These are phyloP conservation scores for Globisporangium iwayamae DNA, from an alignment of 352 stramenopile genomes.

Conservation along the genomic window DNA sequence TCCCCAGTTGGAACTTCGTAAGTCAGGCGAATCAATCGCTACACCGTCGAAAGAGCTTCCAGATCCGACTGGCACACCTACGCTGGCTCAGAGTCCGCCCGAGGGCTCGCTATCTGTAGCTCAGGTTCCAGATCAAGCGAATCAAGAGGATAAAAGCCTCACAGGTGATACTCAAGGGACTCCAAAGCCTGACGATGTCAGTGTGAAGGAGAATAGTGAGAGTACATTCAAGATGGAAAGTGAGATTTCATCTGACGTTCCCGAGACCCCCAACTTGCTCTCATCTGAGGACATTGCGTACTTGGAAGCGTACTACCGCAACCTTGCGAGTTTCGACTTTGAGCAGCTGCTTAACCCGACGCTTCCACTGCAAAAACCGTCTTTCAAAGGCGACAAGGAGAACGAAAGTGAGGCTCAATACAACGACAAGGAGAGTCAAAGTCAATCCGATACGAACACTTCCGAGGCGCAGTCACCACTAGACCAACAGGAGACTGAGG, in stretches of 20 bases:
- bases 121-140: neutral
- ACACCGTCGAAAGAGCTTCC: neutral
- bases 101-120: neutral
- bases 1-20: neutral
- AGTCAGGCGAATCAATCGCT: neutral
- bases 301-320: constrained; percentile 22
- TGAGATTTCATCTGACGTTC: neutral
- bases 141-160: neutral
- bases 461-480: no score
- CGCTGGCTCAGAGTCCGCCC: neutral
- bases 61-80: neutral
- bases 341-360: constrained; percentile 42
- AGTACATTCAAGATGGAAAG: neutral
- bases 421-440: neutral
- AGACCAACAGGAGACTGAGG: neutral
- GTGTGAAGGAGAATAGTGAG: neutral
- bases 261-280: neutral
- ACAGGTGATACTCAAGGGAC: neutral
- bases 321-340: constrained; percentile 54
- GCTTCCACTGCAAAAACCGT: neutral
- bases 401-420: neutral
- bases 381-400: neutral
- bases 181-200: neutral
- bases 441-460: neutral
- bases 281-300: constrained; percentile 9